These are phyloP conservation scores for Phellopilus nigrolimitatus DNA, from an alignment of 1,284 basidiomycete species.

Conservation along the genomic window DNA sequence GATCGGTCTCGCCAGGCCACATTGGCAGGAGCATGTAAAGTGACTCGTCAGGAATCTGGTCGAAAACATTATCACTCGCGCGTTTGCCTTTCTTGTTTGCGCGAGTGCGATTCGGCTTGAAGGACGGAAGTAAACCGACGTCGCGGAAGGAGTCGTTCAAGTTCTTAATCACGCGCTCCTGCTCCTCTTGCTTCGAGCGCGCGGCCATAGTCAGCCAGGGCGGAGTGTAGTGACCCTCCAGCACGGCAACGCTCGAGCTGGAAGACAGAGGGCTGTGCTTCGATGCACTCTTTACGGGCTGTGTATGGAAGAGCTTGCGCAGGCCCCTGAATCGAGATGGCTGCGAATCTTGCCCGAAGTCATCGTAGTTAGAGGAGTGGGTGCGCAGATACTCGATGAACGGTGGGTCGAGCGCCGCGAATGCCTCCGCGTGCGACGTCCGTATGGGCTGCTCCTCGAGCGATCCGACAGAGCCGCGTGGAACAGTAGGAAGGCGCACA, in stretches of 20 bases:
- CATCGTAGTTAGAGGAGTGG: slow-evolving; percentile 25
- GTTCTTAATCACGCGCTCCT: slow-evolving; percentile 60
- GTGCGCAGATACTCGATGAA: slow-evolving; percentile 47
- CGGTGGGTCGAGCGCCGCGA: slow-evolving; percentile 60
- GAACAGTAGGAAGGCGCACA: background rate
- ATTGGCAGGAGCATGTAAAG: slow-evolving; percentile 79
- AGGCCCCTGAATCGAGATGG: slow-evolving; percentile 19
- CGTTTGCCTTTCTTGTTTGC: slow-evolving; percentile 18
- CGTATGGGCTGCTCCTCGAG: slow-evolving; percentile 36
- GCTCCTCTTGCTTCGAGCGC: slow-evolving; percentile 58
- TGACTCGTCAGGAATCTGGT: slow-evolving; percentile 57
- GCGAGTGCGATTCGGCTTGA: slow-evolving; percentile 27
- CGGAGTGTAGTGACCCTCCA: slow-evolving; percentile 46
- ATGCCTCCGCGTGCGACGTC: slow-evolving; percentile 71
- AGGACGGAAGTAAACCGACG: slow-evolving; percentile 66
- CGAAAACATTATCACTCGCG: slow-evolving; percentile 46
- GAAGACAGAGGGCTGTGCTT: slow-evolving; percentile 8
- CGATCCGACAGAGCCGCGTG: slow-evolving; percentile 15
- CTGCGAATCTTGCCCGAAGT: slow-evolving; percentile 24
- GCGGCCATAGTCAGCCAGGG: slow-evolving; percentile 67
- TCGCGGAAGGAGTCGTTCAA: slow-evolving; percentile 72
- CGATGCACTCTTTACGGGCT: slow-evolving; percentile 9
- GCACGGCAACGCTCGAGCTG: slow-evolving; percentile 25
- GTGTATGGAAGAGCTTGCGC: slow-evolving; percentile 15
- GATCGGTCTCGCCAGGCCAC: slow-evolving; percentile 72